phyloP scores from a whole-genome alignment of 177 flowering plant species.

The Tripterygium wilfordii region DNA sequence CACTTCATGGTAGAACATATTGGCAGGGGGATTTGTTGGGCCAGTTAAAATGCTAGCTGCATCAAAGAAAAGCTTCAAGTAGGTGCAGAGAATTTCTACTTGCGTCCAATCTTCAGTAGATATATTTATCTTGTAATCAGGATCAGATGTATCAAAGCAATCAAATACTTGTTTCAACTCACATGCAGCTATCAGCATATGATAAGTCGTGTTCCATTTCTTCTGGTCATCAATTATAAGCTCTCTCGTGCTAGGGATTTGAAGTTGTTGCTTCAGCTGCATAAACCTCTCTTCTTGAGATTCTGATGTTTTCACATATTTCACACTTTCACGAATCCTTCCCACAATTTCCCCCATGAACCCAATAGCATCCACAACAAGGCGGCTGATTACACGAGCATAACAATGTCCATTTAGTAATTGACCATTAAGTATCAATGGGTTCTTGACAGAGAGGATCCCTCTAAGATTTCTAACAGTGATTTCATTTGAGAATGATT shows the following conservation, averaged over 20 bases:
- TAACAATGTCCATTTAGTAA: conserved; percentile 51
- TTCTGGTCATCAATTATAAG: conserved; percentile 56
- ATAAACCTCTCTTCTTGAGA: conserved; percentile 54
- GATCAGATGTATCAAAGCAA: conserved; percentile 57
- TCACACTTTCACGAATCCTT: conserved; percentile 71
- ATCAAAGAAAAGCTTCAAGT: conserved; percentile 57
- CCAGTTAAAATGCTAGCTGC: conserved; percentile 51
- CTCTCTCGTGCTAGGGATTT: conserved; percentile 56
- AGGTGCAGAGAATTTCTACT: conserved; percentile 50
- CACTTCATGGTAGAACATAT: conserved; percentile 61
- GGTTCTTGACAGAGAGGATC: conserved; percentile 46
- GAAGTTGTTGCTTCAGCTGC: conserved; percentile 64
- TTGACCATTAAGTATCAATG: conserved; percentile 50
- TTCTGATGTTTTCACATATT: conserved; percentile 63
- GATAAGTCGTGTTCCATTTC: conserved; percentile 77
- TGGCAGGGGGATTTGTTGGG: conserved; percentile 46
- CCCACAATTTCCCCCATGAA: conserved; percentile 31
- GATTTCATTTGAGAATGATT: conserved; percentile 34
- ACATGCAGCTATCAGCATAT: conserved; percentile 67
- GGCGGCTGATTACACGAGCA: conserved; percentile 51
- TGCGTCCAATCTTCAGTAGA: conserved; percentile 81
- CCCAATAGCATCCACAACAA: conserved; percentile 58
- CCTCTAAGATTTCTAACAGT: conserved; percentile 44
- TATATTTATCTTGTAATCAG: conserved; percentile 45
- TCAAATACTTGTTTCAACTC: conserved; percentile 77